Base-by-base conservation (phyloP, 257 asterid genomes). In the Solanum ossicruentum region DNA sequence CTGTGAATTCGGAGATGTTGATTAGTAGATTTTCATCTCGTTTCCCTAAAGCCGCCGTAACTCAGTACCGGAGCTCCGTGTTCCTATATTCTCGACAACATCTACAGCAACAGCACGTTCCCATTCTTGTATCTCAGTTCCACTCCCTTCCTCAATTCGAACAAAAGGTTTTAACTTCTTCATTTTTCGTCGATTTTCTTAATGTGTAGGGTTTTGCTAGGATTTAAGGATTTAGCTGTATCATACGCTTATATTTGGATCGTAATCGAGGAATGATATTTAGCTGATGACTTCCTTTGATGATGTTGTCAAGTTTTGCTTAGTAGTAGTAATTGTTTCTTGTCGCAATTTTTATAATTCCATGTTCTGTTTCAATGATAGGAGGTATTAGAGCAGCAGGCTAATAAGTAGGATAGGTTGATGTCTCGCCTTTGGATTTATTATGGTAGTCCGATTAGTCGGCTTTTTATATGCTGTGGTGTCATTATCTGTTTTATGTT, bases 21-120 rank as follows among this genome's bases (percentile, higher is more conserved):
- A 83, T 87, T 20, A 85, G 93, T 81, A 94, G 92, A 90, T 58
- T 92, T 26, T 54, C 94, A 5, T 83, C 83, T 65, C 93, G 97
- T 67, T 86, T 94, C 20, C 88, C 97, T 2, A 91, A 91, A 81
- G 23, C 86, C 67, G 56, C 86, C 43, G 26, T 89, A 85, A n/a
- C 87, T 81, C 93, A 88, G 86, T 88, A 84, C 83, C 91, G 95
- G 86, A 84, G 83, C 84, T 90, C 97, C 84, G 69, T 83, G 85
- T 80, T 86, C 61, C 89, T 86, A 45, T 84, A 56, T 39, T 84
- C 88, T 78, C 93, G 90, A 51, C 28, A 78, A 78, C 63, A 78
- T 83, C 89, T 65, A 83, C 87, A 85, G 32, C 89, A 73, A 58
- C 84, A 67, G 1, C 78, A 43, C 66, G 55, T 83, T 43, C 91